phyloP scores from a whole-genome alignment of 129 eudicot genomes.

The Oenanthe sinensis region DNA sequence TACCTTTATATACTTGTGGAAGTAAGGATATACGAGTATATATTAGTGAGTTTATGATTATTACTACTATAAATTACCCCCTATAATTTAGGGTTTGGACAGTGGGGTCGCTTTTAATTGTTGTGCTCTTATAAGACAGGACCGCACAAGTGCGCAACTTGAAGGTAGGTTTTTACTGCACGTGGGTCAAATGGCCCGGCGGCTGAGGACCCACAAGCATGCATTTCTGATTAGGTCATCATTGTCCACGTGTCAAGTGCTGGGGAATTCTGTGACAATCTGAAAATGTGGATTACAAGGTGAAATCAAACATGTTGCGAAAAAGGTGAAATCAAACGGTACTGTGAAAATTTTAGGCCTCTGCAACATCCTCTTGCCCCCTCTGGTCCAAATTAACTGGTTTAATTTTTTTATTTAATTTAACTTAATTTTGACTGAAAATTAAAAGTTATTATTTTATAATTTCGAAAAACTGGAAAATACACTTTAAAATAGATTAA shows the following conservation, averaged over 20 bases:
- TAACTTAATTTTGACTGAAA: no score
- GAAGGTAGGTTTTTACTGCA: conserved; percentile 15
- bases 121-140: not conserved
- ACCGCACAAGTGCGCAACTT: conserved; percentile 1
- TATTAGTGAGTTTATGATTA: not conserved
- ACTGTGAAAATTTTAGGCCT: no score
- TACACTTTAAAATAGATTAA: no score
- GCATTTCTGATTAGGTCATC: not conserved
- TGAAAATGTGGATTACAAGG: not conserved
- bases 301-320: no score
- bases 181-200: conserved; percentile 53
- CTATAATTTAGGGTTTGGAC: not conserved
- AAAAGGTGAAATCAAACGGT: no score
- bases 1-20: conserved; percentile 9
- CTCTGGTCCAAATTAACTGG: no score
- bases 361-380: no score
- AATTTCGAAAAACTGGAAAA: no score
- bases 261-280: not conserved
- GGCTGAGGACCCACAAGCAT: conserved; percentile 26
- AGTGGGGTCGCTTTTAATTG: not conserved
- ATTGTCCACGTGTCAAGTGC: not conserved
- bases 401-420: no score
- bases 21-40: conserved; percentile 4
- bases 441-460: no score
- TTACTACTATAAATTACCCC: no score